Conservation (phyloP, 2,329 filamentous ascomycete genomes). For the Pestalotiopsis sp. region DNA sequence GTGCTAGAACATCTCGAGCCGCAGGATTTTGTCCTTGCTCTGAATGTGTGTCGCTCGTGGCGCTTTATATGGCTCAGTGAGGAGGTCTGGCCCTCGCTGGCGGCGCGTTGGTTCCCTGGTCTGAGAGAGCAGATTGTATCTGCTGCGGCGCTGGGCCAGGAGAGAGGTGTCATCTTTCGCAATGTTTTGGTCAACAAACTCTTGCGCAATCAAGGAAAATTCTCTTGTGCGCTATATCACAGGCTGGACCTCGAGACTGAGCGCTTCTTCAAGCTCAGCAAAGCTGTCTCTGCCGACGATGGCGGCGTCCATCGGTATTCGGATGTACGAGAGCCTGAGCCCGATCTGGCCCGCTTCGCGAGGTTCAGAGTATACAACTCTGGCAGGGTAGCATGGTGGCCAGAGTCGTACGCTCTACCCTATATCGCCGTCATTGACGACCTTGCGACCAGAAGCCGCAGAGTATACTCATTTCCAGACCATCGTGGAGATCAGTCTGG, state of each 20-base stretch:
- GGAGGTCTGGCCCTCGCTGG: conserved; percentile 31
- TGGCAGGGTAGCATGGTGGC: conserved; percentile 34
- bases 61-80: conserved; percentile 29
- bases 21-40: conserved; percentile 23
- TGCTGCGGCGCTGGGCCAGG: conserved; percentile 15
- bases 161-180: conserved; percentile 24
- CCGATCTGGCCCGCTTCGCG: conserved; percentile 20
- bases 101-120: conserved; percentile 29
- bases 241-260: conserved; percentile 27
- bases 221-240: conserved; percentile 28
- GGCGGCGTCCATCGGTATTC: conserved; percentile 32
- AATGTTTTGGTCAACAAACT: conserved; percentile 22
- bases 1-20: conserved; percentile 27
- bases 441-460: conserved; percentile 28
- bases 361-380: conserved; percentile 32
- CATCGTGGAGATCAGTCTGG: conserved; percentile 22
- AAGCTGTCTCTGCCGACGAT: conserved; percentile 22
- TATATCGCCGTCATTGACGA: conserved; percentile 33
- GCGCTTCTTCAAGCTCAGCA: conserved; percentile 27
- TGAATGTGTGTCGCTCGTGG: conserved; percentile 24
- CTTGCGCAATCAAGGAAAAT: conserved; percentile 25
- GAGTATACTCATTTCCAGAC: conserved; percentile 29
- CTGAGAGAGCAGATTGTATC: conserved; percentile 25
- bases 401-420: conserved; percentile 30
- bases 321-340: conserved; percentile 22